phyloP scores from a whole-genome alignment of 164 flowering plant species.

The Aristolochia californica region DNA sequence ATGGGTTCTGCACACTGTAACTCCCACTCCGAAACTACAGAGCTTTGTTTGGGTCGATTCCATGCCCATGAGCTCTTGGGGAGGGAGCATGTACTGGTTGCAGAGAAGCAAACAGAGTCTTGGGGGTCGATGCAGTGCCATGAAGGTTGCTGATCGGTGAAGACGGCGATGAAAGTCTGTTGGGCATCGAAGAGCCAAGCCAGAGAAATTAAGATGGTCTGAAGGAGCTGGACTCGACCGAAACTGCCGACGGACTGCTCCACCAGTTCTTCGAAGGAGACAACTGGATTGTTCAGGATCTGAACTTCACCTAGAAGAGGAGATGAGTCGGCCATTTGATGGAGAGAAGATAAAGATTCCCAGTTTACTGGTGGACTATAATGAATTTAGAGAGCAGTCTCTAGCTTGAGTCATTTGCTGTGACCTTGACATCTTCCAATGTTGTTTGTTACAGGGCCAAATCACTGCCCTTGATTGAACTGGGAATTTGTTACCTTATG shows the following conservation, averaged over 20 bases:
- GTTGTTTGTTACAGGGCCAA: too few relatives aligned
- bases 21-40: constrained; percentile 53
- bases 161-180: constrained; percentile 52
- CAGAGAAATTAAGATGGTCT: constrained; percentile 37
- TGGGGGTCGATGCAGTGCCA: constrained; percentile 36
- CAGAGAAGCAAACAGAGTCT: constrained; percentile 4
- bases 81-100: constrained; percentile 22
- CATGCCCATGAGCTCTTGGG: constrained; percentile 42
- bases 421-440: too few relatives aligned
- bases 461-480: too few relatives aligned
- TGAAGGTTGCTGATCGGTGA: constrained; percentile 45
- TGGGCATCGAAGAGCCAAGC: constrained; percentile 61
- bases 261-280: constrained; percentile 24
- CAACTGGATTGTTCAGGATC: neutral
- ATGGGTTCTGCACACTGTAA: constrained; percentile 33
- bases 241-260: constrained; percentile 36
- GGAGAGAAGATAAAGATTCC: too few relatives aligned
- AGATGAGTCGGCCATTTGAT: constrained; percentile 2
- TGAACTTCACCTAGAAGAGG: constrained; percentile 5
- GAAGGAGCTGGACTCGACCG: constrained; percentile 37
- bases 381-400: too few relatives aligned
- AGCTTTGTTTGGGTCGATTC: constrained; percentile 26
- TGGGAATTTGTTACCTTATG: too few relatives aligned
- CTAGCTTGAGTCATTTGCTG: too few relatives aligned
- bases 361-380: too few relatives aligned